phyloP scores from a whole-genome alignment of 2,329 filamentous ascomycete genomes.

The Amylocarpus encephaloides region DNA sequence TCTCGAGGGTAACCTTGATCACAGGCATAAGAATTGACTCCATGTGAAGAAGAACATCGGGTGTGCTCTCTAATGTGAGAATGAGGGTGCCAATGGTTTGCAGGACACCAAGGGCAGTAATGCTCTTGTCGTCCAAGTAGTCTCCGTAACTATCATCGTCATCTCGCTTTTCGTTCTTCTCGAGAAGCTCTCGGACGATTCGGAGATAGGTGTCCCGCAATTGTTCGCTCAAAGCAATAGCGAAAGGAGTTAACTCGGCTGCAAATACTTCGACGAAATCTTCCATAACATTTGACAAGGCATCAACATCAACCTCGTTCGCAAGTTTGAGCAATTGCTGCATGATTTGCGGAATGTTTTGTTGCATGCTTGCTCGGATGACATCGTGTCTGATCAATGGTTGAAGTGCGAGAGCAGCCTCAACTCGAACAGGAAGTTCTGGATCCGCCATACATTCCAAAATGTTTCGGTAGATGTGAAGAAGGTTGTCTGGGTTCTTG shows the following conservation, averaged over 20 bases:
- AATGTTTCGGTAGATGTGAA: conserved; percentile 94
- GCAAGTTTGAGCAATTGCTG: conserved; percentile 94
- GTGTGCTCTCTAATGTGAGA: conserved; percentile 91
- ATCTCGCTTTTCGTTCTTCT: conserved; percentile 73
- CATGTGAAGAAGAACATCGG: conserved; percentile 88
- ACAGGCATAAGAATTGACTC: conserved; percentile 97
- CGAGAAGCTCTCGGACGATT: conserved; percentile 84
- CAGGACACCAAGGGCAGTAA: conserved; percentile 89
- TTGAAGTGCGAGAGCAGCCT: conserved; percentile 87
- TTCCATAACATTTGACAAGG: conserved; percentile 97
- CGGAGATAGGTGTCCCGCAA: conserved; percentile 92
- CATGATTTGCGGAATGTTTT: conserved; percentile 98
- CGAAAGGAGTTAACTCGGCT: conserved; percentile 92
- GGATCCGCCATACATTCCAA: conserved; percentile 93
- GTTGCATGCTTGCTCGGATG: conserved; percentile 91
- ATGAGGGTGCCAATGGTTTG: conserved; percentile 98
- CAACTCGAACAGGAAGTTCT: conserved; percentile 89
- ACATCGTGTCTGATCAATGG: conserved; percentile 93
- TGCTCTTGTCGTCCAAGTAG: conserved; percentile 96
- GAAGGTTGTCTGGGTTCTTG: conserved; percentile 90
- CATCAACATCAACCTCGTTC: conserved; percentile 96
- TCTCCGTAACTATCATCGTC: conserved; percentile 77
- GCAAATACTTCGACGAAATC: conserved; percentile 99
- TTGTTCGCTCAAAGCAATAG: conserved; percentile 92
- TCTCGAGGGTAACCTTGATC: conserved; percentile 90